Evolutionary conservation across 345 rosid species (phyloP).

Genomic region (Boechera stricta): DNA sequence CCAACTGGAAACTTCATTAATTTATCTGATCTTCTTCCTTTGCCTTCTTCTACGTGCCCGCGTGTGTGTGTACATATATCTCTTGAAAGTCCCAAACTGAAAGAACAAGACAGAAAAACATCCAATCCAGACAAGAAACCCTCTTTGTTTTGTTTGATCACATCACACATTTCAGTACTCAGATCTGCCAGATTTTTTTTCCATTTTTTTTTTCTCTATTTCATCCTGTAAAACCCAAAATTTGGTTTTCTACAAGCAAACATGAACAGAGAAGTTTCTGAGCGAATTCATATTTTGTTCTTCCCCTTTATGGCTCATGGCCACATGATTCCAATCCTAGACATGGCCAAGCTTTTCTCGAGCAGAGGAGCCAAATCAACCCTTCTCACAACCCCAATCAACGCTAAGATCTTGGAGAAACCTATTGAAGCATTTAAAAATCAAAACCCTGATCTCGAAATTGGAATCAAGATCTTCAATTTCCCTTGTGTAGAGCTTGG

Average conservation of each 20-base stretch:
- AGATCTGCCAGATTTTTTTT: not conserved
- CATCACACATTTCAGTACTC: not conserved
- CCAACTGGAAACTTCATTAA: conserved; percentile 16
- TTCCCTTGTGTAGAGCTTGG: conserved; percentile 56
- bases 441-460: conserved; percentile 39
- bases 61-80: not conserved
- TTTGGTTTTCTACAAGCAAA: conserved; percentile 6
- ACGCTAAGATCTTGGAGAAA: conserved; percentile 45
- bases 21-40: not conserved
- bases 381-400: conserved; percentile 55
- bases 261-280: conserved; percentile 41
- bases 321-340: conserved; percentile 56
- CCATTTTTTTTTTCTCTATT: conserved; percentile 4
- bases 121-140: not conserved
- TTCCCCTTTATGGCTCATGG: conserved; percentile 66
- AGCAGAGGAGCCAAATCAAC: conserved; percentile 51
- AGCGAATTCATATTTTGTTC: conserved; percentile 49
- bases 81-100: conserved; percentile 14
- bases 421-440: conserved; percentile 37
- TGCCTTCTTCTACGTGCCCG: not conserved
- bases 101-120: conserved; percentile 1
- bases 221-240: conserved; percentile 3
- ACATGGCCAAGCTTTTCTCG: conserved; percentile 64
- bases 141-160: conserved; percentile 17
- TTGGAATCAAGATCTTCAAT: conserved; percentile 44